phyloP scores from a whole-genome alignment of 2,329 filamentous ascomycete species.

The Beauveria varroae region DNA sequence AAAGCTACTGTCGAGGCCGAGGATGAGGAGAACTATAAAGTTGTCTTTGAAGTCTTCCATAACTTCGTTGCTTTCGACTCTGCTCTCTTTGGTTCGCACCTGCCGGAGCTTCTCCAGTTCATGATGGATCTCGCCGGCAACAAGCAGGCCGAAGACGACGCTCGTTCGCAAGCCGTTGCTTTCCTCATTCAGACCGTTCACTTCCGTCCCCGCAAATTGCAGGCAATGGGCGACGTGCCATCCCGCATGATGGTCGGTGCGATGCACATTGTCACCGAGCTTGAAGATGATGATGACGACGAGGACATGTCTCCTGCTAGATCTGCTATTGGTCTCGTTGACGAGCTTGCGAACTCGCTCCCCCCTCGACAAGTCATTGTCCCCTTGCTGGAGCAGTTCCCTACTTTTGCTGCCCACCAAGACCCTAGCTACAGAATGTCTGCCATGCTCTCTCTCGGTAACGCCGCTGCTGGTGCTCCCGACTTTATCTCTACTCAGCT shows the following conservation, averaged over 20 bases:
- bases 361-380: conserved; percentile 93
- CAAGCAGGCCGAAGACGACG: conserved; percentile 72
- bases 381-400: conserved; percentile 79
- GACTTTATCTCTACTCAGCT: conserved; percentile 96
- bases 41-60: conserved; percentile 95
- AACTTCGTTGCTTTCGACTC: conserved; percentile 87
- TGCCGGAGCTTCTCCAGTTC: conserved; percentile 84
- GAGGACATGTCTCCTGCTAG: conserved; percentile 76
- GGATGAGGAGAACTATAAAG: conserved; percentile 82
- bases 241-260: conserved; percentile 81
- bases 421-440: conserved; percentile 79
- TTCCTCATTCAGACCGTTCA: conserved; percentile 90
- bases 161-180: conserved; percentile 79
- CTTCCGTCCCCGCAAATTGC: conserved; percentile 92
- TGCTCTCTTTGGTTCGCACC: conserved; percentile 72
- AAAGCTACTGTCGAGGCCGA: conserved; percentile 72
- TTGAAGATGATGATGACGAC: conserved; percentile 68
- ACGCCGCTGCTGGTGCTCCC: conserved; percentile 91
- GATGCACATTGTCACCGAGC: conserved; percentile 83
- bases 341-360: conserved; percentile 79
- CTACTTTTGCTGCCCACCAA: conserved; percentile 66
- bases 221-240: conserved; percentile 76
- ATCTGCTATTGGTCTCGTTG: conserved; percentile 78
- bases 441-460: conserved; percentile 84
- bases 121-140: conserved; percentile 84